phyloP scores from a whole-genome alignment of 1,284 basidiomycete species.

The Rugosomyces carneus region DNA sequence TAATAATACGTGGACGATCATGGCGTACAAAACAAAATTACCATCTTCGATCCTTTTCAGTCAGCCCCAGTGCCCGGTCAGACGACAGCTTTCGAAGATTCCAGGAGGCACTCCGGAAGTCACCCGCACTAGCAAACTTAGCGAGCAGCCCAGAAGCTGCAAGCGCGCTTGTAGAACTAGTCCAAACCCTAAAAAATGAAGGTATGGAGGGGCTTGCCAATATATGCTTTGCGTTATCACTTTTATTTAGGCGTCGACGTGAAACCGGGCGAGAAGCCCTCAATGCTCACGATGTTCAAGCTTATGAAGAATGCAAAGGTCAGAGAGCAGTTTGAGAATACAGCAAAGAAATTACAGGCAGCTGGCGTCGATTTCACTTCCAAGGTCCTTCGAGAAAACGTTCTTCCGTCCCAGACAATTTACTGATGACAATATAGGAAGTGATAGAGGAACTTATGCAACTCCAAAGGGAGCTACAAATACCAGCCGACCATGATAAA shows the following conservation, averaged over 20 bases:
- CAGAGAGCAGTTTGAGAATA: conserved; percentile 37
- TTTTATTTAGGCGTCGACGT: conserved; percentile 39
- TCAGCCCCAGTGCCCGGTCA: conserved; percentile 27
- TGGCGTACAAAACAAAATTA: conserved; percentile 14
- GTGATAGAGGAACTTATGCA: conserved; percentile 26
- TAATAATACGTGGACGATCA: conserved; percentile 3
- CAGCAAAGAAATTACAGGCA: conserved; percentile 48
- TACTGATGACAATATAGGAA: conserved; percentile 17
- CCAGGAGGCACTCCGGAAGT: conserved; percentile 17
- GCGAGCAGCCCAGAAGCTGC: neutral
- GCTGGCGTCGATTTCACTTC: conserved; percentile 49
- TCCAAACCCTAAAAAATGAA: conserved; percentile 37
- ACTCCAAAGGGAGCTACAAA: conserved; percentile 15
- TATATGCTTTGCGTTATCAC: conserved; percentile 1
- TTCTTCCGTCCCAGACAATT: neutral
- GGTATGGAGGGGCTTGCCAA: conserved; percentile 30
- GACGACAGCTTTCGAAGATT: conserved; percentile 38
- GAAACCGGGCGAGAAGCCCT: conserved; percentile 36
- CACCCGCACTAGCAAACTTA: neutral
- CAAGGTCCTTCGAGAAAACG: conserved; percentile 23
- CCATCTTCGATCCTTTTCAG: conserved; percentile 29
- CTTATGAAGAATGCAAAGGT: conserved; percentile 49
- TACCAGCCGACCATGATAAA: conserved; percentile 11
- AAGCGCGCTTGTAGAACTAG: conserved; percentile 17
- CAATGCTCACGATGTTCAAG: conserved; percentile 46